Base-by-base conservation (phyloP, 169 alveolate species). In the Cryptosporidium ubiquitum region DNA sequence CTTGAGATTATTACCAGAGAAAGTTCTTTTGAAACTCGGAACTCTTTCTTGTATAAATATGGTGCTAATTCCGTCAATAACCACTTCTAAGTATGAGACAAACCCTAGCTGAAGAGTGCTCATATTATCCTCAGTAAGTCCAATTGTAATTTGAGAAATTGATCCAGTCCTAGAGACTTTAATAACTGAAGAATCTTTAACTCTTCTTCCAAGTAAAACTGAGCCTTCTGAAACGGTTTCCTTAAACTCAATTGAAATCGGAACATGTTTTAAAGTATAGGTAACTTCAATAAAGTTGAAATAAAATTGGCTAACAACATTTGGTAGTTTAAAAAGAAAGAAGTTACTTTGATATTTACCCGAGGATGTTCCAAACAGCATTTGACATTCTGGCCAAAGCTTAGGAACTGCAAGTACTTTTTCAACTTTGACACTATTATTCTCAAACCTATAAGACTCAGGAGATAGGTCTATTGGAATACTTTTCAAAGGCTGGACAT, bases 341-440 rank as follows among this genome's bases (percentile, higher is more conserved):
- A 61, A 61, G 61, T 79, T 60, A 42, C 75, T 79, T 20, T 23
- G 33, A 40, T 60, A 40, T 26, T 42, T 60, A 5, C 89, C 89
- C 5, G 89, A 79, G 6, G 55, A 60, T 39, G 55, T 61, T 16
- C 79, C 73, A 64, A 79, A 79, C 31, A 79, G 35, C 89, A 79
- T 79, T 61, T 79, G 89, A 58, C 89, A 79, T 40, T 79, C 89
- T 44, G 89, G 89, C 89, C 89, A 79, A 18, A 79, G 58, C 40
- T 79, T 79, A 3, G 89, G 89, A 14, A 79, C 16, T 29, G 64
- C 64, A 12, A 79, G 40, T 3, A 79, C 75, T 58, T 42, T 64
- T 4, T 40, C 10, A 31, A 68, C 20, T 29, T 79, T 44, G 20
- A 79, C 42, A 23, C 89, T 69, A 14, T 12, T 16, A 23, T 40